Conservation (phyloP, 75 land plant genomes). For the Cupressus sempervirens region DNA sequence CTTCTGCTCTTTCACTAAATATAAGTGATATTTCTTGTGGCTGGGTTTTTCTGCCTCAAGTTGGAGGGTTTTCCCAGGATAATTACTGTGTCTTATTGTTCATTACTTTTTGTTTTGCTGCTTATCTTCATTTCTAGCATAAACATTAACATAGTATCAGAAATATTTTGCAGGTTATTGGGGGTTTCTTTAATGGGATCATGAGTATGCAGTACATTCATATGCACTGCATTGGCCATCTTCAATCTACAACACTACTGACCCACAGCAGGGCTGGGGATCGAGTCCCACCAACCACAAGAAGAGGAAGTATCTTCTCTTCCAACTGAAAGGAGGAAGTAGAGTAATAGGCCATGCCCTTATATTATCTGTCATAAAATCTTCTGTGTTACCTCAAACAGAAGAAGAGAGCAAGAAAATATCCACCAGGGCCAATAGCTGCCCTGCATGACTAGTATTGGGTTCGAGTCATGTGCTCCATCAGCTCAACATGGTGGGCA, state of each 20-base stretch:
- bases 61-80: too few species aligned
- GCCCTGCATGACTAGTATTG: neutral
- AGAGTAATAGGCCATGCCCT: neutral
- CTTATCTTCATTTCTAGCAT: too few species aligned
- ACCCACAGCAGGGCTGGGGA: neutral
- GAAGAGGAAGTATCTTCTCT: neutral
- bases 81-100: too few species aligned
- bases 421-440: neutral
- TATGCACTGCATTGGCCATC: neutral
- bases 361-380: neutral
- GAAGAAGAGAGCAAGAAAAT: neutral
- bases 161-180: too few species aligned
- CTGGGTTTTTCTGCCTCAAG: too few species aligned
- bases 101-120: too few species aligned
- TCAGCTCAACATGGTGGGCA: constrained; percentile 44
- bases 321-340: neutral
- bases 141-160: too few species aligned
- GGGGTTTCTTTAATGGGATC: neutral
- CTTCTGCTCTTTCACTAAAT: too few species aligned
- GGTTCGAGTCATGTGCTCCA: neutral
- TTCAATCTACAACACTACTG: neutral
- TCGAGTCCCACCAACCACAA: neutral
- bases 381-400: neutral
- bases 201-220: neutral
- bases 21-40: too few species aligned